Conservation (phyloP, 2,329 filamentous ascomycete genomes). For the Acrodontium crateriforme region DNA sequence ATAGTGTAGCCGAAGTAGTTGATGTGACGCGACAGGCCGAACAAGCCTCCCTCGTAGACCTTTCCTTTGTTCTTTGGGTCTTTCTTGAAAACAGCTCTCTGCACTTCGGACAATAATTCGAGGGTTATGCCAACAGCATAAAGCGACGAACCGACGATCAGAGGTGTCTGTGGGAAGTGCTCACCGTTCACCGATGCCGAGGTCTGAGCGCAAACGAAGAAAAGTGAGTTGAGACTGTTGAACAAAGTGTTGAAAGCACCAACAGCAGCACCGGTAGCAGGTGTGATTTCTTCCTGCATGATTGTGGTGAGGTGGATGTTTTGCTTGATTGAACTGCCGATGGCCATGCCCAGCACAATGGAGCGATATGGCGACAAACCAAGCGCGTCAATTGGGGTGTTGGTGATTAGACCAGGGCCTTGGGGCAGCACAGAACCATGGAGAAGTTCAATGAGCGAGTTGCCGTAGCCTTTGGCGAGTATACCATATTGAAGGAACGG, state of each 20-base stretch:
- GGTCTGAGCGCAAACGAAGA: constrained; percentile 38
- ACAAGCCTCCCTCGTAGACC: constrained; percentile 37
- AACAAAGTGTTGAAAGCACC: constrained; percentile 39
- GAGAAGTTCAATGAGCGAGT: constrained; percentile 30
- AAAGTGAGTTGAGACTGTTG: constrained; percentile 43
- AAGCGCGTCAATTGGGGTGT: constrained; percentile 26
- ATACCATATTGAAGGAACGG: constrained; percentile 36
- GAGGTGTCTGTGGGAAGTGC: constrained; percentile 27
- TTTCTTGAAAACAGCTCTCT: constrained; percentile 40
- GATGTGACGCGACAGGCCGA: constrained; percentile 36
- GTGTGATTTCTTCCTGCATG: constrained; percentile 38
- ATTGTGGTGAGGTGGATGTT: constrained; percentile 38
- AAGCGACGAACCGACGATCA: constrained; percentile 36
- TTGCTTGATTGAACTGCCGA: constrained; percentile 41
- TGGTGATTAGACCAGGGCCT: constrained; percentile 28
- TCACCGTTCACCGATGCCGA: constrained; percentile 29
- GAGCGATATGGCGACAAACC: constrained; percentile 38
- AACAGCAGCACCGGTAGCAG: constrained; percentile 30
- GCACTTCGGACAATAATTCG: constrained; percentile 43
- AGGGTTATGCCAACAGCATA: constrained; percentile 40
- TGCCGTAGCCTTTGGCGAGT: constrained; percentile 29
- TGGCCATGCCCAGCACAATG: constrained; percentile 40
- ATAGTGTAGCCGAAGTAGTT: constrained; percentile 41
- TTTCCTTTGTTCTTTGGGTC: constrained; percentile 39
- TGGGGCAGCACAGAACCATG: constrained; percentile 31